These are phyloP conservation scores for Lactarius tabidus DNA, from an alignment of 768 basidiomycete species.

Conservation along the genomic window DNA sequence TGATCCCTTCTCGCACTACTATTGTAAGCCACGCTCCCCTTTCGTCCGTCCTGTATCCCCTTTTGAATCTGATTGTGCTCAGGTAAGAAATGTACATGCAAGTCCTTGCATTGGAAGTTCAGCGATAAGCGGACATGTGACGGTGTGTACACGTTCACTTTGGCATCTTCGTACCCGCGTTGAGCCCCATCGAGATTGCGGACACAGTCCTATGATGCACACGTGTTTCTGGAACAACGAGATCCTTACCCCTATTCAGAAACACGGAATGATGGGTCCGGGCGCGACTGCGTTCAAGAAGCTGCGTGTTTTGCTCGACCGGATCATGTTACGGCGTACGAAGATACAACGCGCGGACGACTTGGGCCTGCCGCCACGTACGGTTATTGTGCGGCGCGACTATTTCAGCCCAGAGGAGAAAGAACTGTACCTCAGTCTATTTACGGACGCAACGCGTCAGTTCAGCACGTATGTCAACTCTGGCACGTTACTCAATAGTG, in stretches of 20 bases:
- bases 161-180: slow-evolving; percentile 2
- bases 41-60: neutral
- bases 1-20: slow-evolving; percentile 88
- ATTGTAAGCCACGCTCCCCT: slow-evolving; percentile 51
- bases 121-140: slow-evolving; percentile 79
- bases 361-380: slow-evolving; percentile 89
- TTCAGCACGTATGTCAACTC: slow-evolving; percentile 88
- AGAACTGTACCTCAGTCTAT: slow-evolving; percentile 87
- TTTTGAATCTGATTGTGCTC: slow-evolving; percentile 13
- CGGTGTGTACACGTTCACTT: slow-evolving; percentile 42
- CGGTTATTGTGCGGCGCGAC: slow-evolving; percentile 81
- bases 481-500: slow-evolving; percentile 91
- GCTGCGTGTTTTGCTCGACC: slow-evolving; percentile 79
- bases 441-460: slow-evolving; percentile 88
- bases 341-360: slow-evolving; percentile 96
- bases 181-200: slow-evolving; percentile 52
- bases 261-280: slow-evolving; percentile 75
- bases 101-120: slow-evolving; percentile 94
- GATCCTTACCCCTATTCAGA: slow-evolving; percentile 94
- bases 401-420: slow-evolving; percentile 97
- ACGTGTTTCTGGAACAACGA: slow-evolving; percentile 98
- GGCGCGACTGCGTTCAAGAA: slow-evolving; percentile 88
- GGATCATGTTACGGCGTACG: slow-evolving; percentile 93
- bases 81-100: slow-evolving; percentile 93
- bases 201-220: slow-evolving; percentile 83